Percentiles rank a stretch among this genome's conserved stretches.
phyloP scores from a whole-genome alignment of 805 yeast species.

The Ogataea angusta region DNA sequence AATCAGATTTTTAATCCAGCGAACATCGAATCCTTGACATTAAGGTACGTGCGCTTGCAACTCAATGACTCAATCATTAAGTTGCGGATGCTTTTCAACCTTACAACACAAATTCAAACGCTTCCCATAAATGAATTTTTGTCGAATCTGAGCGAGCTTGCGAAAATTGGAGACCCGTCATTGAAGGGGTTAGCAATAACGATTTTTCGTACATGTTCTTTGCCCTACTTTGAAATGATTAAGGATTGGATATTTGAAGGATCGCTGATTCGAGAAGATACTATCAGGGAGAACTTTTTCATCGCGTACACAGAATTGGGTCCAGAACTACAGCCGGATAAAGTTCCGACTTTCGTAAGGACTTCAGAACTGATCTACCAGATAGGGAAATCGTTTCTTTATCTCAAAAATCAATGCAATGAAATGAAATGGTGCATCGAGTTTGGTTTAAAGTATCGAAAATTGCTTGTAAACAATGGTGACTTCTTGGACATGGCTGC shows the following conservation, averaged over 20 bases:
- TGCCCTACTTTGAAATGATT: constrained; percentile 60
- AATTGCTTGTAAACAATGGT: constrained; percentile 11
- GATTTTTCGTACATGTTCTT: constrained; percentile 44
- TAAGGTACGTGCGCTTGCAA: constrained; percentile 35
- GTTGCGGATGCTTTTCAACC: constrained; percentile 53
- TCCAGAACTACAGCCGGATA: constrained; percentile 18
- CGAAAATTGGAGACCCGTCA: constrained; percentile 61
- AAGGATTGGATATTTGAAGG: constrained; percentile 72
- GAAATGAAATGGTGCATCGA: constrained; percentile 56
- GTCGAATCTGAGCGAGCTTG: constrained; percentile 46
- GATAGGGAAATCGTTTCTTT: constrained; percentile 70
- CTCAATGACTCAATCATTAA: constrained; percentile 51
- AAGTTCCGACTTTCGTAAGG: constrained; percentile 45
- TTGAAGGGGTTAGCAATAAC: constrained; percentile 41
- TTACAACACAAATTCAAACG: constrained; percentile 34
- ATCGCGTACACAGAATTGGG: constrained; percentile 16
- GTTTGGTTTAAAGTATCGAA: constrained; percentile 13
- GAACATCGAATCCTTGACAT: constrained; percentile 27
- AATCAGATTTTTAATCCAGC: constrained; percentile 33
- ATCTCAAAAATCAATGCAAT: constrained; percentile 60
- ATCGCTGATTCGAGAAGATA: constrained; percentile 39
- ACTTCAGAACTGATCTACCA: constrained; percentile 49
- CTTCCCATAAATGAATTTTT: constrained; percentile 50
- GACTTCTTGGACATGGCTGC: constrained; percentile 35
- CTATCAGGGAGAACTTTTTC: constrained; percentile 62